A percentile compares a stretch with the other conserved stretches of the same genome.
These are phyloP conservation scores for Boletus rubroflammeus DNA, from an alignment of 768 basidiomycete genomes.

Conservation along the genomic window DNA sequence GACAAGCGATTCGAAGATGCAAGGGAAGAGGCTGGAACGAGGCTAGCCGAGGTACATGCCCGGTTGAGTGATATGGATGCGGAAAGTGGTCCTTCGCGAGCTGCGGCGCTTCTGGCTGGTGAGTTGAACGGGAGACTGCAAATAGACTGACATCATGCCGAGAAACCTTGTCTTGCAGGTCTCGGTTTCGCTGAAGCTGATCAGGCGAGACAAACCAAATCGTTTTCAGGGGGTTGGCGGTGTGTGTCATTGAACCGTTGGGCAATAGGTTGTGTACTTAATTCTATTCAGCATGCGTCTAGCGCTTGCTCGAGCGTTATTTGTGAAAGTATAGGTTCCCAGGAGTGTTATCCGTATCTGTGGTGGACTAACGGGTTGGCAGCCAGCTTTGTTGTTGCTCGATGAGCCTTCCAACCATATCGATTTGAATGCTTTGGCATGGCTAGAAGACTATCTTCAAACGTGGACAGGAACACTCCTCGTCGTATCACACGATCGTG, in stretches of 20 bases:
- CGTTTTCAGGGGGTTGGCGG: conserved; percentile 97
- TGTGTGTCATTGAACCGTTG: conserved; percentile 26
- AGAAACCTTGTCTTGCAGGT: conserved; percentile 41
- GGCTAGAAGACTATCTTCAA: conserved; percentile 96
- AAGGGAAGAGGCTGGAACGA: conserved; percentile 75
- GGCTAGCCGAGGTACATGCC: conserved; percentile 86
- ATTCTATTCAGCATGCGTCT: conserved; percentile 75
- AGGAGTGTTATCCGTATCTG: background rate
- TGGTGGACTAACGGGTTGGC: conserved; percentile 5
- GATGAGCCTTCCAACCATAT: conserved; percentile 98
- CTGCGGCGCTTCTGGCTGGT: conserved; percentile 87
- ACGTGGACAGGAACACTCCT: conserved; percentile 91
- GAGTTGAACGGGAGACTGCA: conserved; percentile 2
- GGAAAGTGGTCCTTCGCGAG: conserved; percentile 92
- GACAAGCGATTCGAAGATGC: conserved; percentile 81
- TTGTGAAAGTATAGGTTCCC: conserved; percentile 69
- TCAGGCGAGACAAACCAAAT: conserved; percentile 76
- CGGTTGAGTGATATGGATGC: conserved; percentile 97
- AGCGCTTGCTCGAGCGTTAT: conserved; percentile 90
- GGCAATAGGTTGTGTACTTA: background rate
- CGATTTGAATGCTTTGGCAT: conserved; percentile 94
- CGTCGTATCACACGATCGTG: conserved; percentile 97
- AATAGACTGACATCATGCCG: background rate
- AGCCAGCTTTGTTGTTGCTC: conserved; percentile 74
- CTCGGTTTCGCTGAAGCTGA: conserved; percentile 89